Evolutionary conservation across 345 rosid genomes (phyloP).

Genomic region (Hibiscus trionum): DNA sequence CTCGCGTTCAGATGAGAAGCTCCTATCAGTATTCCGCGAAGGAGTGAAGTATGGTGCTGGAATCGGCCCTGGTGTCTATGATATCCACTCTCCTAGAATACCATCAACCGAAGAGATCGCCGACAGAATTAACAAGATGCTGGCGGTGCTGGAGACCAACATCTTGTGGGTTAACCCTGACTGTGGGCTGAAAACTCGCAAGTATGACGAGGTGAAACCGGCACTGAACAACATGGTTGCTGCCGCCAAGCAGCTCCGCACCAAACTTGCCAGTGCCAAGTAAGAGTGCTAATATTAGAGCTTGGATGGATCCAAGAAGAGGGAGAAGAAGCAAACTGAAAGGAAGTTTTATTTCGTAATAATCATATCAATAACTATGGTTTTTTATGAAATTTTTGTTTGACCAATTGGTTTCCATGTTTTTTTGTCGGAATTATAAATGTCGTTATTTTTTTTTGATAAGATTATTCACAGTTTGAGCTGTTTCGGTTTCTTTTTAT

Average conservation of each 20-base stretch:
- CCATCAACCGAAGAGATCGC: conserved; percentile 94
- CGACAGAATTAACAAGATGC: conserved; percentile 93
- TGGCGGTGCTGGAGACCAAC: conserved; percentile 79
- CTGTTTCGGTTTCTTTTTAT: too few relatives aligned
- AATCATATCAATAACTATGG: conserved; percentile 19
- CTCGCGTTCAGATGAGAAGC: conserved; percentile 98
- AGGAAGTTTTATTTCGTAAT: background rate
- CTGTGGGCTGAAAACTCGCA: conserved; percentile 93
- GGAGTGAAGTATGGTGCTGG: conserved; percentile 98
- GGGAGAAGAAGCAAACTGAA: background rate
- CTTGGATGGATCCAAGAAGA: background rate
- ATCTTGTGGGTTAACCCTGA: conserved; percentile 98
- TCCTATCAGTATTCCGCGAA: conserved; percentile 94
- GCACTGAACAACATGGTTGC: conserved; percentile 88
- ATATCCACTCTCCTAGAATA: conserved; percentile 96
- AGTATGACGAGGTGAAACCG: conserved; percentile 86
- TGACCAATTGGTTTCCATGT: background rate
- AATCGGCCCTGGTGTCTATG: conserved; percentile 95
- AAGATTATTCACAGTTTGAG: too few relatives aligned
- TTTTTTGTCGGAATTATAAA: too few relatives aligned
- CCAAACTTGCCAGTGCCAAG: conserved; percentile 77
- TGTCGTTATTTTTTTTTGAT: too few relatives aligned
- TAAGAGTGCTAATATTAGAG: conserved; percentile 23
- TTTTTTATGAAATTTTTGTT: conserved; percentile 12
- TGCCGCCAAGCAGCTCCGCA: conserved; percentile 85